Percentiles rank a stretch among this genome's conserved stretches.
Conservation (phyloP, 495 filamentous ascomycete species). For the Annulohypoxylon maeteangense region DNA sequence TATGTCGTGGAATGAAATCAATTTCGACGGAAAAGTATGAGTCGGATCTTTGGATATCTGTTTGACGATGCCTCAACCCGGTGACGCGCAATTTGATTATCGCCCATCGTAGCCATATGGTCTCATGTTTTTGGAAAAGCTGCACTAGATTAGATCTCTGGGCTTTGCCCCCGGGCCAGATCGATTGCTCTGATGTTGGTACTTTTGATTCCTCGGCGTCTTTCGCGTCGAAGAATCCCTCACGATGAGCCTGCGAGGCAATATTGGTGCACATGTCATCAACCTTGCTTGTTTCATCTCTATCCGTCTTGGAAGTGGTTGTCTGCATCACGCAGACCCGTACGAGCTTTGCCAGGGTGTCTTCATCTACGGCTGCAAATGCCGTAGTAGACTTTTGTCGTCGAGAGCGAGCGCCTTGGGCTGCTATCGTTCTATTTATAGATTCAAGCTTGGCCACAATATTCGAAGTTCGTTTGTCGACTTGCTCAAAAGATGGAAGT, state of each 20-base stretch:
- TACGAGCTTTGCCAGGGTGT: conserved; percentile 7
- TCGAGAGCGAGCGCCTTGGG: background rate
- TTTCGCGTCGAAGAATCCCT: background rate
- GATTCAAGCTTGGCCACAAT: background rate
- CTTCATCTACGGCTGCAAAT: conserved; percentile 1
- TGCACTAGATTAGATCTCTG: background rate
- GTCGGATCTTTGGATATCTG: background rate
- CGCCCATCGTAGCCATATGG: background rate
- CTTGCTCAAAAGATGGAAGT: background rate
- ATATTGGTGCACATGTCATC: background rate
- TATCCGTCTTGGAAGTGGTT: background rate
- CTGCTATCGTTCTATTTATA: background rate
- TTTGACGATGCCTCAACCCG: conserved; percentile 2
- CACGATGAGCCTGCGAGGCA: conserved; percentile 9
- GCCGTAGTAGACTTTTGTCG: background rate
- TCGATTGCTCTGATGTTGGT: background rate
- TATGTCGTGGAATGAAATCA: background rate
- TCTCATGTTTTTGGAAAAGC: background rate
- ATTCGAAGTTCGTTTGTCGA: background rate
- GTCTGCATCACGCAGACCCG: background rate
- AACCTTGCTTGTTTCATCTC: background rate
- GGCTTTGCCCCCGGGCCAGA: background rate
- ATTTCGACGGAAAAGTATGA: conserved; percentile 6
- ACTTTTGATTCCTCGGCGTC: background rate
- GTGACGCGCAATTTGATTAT: background rate